Evolutionary conservation across 2,329 filamentous ascomycete genomes (phyloP), one percentile per base, ranked within the genome.

Genomic region (Colletotrichum acutatum): DNA sequence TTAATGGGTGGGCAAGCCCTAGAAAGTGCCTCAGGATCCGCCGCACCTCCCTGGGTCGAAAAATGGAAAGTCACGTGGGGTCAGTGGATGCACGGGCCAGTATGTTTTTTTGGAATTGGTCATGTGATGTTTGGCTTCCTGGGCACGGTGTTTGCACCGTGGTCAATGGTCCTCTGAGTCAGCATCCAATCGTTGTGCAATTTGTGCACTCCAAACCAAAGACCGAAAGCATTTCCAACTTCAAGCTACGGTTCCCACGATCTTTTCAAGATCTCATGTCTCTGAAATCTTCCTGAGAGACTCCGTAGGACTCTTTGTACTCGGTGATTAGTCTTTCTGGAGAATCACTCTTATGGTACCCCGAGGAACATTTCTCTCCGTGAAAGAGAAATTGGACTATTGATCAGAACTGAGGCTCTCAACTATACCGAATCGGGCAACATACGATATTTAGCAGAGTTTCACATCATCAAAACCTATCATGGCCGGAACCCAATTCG

Each of bases 1-100:
- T 56, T 68, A 54, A 54, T 85, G 83, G 83, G 84, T 81, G 82
- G 82, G 42, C 42, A 84, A 85, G 84, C 84, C 84, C 85, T 86
- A 85, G 79, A 76, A 72, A 37, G 58, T 56, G 66, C 49, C 63
- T 58, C 63, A 66, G 63, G 52, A 66, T 54, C 46, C 62, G 42
- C 42, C 42, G 42, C 42, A 49, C 42, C 42, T 49, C 7, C 42
- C 42, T 49, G 42, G 19, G 8, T 49, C 42, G 42, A 49, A 49
- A 49, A 49, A 49, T 49, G 42, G 42, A 49, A 49, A 42, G 66
- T 68, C 66, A 68, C 66, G 66, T 68, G 66, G 66, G 49, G 30
- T 49, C 0, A 6, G 1, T 22, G 1, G 22, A 26, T 0, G 42
- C 42, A 49, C 42, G 19, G 19, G 8, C 42, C 42, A n/a, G 2